Evolutionary conservation across 1,284 basidiomycete genomes (phyloP).

Genomic region (Abortiporus biennis): DNA sequence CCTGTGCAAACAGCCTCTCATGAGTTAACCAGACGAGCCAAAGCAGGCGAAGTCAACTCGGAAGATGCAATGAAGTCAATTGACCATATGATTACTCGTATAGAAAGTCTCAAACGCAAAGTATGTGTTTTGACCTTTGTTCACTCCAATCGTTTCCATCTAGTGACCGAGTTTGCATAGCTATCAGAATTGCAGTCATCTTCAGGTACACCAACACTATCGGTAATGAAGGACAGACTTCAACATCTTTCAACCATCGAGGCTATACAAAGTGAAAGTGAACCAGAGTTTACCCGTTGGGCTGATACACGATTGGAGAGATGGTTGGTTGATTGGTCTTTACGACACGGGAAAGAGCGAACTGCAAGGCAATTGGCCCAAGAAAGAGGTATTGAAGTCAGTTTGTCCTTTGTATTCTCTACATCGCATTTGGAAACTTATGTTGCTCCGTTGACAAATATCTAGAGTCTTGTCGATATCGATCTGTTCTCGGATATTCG

Average conservation of each 20-base stretch:
- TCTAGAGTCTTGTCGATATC: conserved; percentile 79
- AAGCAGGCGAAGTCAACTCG: conserved; percentile 30
- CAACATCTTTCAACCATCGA: conserved; percentile 65
- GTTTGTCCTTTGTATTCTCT: conserved; percentile 14
- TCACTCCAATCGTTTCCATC: conserved; percentile 1
- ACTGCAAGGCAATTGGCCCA: conserved; percentile 66
- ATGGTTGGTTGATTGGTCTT: conserved; percentile 90
- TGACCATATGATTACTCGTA: conserved; percentile 70
- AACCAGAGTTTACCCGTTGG: conserved; percentile 68
- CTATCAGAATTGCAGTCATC: conserved; percentile 65
- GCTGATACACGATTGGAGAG: conserved; percentile 77
- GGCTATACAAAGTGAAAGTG: conserved; percentile 40
- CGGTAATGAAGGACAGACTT: conserved; percentile 67
- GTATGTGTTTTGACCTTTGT: conserved; percentile 31
- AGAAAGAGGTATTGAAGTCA: conserved; percentile 68
- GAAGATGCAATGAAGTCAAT: conserved; percentile 57
- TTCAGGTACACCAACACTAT: conserved; percentile 59
- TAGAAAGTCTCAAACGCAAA: conserved; percentile 79
- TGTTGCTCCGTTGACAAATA: not conserved
- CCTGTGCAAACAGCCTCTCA: conserved; percentile 48
- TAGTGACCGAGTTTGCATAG: conserved; percentile 28
- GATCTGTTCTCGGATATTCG: conserved; percentile 88
- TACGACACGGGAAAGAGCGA: conserved; percentile 68
- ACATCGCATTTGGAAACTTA: conserved; percentile 1
- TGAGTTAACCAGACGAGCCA: conserved; percentile 45